Conservation (phyloP, 768 basidiomycete species). For the Phaffia tasmanica region DNA sequence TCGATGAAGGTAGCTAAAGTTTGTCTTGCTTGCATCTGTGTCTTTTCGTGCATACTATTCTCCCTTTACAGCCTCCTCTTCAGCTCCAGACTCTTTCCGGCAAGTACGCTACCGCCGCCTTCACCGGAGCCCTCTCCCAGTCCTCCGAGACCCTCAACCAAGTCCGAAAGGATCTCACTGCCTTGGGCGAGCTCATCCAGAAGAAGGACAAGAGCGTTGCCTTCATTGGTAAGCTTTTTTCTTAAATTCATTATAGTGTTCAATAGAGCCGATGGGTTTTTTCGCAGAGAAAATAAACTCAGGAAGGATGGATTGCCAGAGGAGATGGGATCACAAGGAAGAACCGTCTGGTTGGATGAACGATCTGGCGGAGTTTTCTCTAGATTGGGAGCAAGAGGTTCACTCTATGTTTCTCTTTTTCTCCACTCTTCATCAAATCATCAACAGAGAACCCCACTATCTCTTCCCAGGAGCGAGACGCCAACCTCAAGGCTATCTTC, state of each 20-base stretch:
- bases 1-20: too few relatives aligned
- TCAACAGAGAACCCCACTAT: constrained; percentile 69
- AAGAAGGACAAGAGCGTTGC: constrained; percentile 52
- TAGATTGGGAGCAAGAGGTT: too few relatives aligned
- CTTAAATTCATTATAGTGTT: too few relatives aligned
- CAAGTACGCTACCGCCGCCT: constrained; percentile 36
- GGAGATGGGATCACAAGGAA: too few relatives aligned
- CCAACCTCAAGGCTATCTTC: constrained; percentile 58
- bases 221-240: constrained; percentile 48
- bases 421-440: not conserved
- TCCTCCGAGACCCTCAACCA: constrained; percentile 71
- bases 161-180: constrained; percentile 71
- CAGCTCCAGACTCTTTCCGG: constrained; percentile 28
- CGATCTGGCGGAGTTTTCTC: not conserved
- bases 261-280: too few relatives aligned
- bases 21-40: not conserved
- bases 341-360: not conserved
- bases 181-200: constrained; percentile 59
- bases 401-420: not conserved
- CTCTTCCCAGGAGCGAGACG: constrained; percentile 59
- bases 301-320: too few relatives aligned
- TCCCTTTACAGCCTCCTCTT: constrained; percentile 13
- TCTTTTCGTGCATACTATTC: not conserved
- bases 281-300: too few relatives aligned
- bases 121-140: constrained; percentile 48